Evolutionary conservation across 345 rosid species (phyloP), one percentile per base, ranked within the genome.

Genomic region (Camelina neglecta): DNA sequence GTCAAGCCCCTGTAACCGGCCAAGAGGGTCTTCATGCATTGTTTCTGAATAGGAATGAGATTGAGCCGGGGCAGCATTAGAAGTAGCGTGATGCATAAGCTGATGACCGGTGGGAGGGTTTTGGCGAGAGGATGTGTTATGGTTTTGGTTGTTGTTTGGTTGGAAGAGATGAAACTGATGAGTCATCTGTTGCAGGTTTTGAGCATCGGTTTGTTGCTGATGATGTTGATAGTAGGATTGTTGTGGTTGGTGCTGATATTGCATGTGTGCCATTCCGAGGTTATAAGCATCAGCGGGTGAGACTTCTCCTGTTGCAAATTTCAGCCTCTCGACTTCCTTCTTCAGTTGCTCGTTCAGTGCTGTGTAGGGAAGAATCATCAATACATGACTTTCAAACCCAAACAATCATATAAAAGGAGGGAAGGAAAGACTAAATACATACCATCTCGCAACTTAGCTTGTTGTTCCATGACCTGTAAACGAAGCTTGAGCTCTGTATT

Each of bases 401-500:
- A 29, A 62, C 2, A 56, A 58, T 36, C 67, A 75, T 21, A 59
- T 18, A 59, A 61, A 36, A 15, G 10, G 13, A 68, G 21, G 38
- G 38, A 50, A 1, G 24, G 70, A 61, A 50, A 47, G 18, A 13
- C 24, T 33, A 62, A 24, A 41, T 41, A 13, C 80, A 21, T 83
- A 95, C 97, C 96, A 73, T 95, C 99, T 55, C 93, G 88, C 69
- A 90, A 74, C 76, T 89, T 90, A 79, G 93, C 93, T 77, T 92
- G 95, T 65, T 88, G 93, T 79, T 94, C 98, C 96, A 92, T 86
- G 39, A 91, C 90, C 80, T 92, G 96, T 70, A 94, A 81, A 72
- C 90, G 89, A 78, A 90, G 91, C 90, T 90, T 92, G 71, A 92
- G 95, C 81, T 95, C 98, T 72, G 92, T 83, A 79, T 92, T 94